phyloP scores from a whole-genome alignment of 1,284 basidiomycete genomes.

The Ganoderma resinaceum region DNA sequence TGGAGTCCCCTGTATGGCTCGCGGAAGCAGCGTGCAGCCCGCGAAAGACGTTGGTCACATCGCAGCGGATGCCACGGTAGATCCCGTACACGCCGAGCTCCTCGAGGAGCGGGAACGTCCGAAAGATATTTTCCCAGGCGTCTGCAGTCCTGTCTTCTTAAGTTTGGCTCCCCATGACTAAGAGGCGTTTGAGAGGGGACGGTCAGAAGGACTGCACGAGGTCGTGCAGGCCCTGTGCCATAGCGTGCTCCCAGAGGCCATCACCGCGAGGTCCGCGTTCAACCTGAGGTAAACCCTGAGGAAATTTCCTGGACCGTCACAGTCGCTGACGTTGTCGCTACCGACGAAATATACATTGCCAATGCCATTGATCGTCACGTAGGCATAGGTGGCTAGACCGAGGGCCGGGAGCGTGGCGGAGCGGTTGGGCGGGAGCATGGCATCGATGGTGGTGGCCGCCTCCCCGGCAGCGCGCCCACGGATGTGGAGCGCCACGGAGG shows the following conservation, averaged over 20 bases:
- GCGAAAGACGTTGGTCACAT: not conserved
- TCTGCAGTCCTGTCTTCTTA: not conserved
- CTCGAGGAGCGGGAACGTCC: not conserved
- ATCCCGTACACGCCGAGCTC: not conserved
- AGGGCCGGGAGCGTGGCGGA: not conserved
- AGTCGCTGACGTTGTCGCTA: no score
- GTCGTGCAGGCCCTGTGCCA: not conserved
- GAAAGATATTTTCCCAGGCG: not conserved
- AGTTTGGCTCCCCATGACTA: not conserved
- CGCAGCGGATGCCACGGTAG: no score
- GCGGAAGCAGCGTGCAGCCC: not conserved
- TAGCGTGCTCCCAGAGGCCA: not conserved
- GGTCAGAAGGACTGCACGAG: not conserved
- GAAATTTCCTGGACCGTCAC: no score
- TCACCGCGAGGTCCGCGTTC: no score
- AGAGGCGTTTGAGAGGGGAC: not conserved
- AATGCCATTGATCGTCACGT: not conserved
- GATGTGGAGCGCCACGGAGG: not conserved
- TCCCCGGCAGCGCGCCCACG: no score
- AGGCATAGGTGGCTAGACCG: not conserved
- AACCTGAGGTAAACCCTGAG: no score
- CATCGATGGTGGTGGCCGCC: not conserved
- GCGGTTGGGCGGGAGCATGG: constrained; percentile 4
- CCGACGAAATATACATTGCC: no score
- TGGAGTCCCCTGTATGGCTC: not conserved